These are phyloP conservation scores for Dactylellina drechsleri DNA, from an alignment of 2,329 filamentous ascomycete species.

Conservation along the genomic window DNA sequence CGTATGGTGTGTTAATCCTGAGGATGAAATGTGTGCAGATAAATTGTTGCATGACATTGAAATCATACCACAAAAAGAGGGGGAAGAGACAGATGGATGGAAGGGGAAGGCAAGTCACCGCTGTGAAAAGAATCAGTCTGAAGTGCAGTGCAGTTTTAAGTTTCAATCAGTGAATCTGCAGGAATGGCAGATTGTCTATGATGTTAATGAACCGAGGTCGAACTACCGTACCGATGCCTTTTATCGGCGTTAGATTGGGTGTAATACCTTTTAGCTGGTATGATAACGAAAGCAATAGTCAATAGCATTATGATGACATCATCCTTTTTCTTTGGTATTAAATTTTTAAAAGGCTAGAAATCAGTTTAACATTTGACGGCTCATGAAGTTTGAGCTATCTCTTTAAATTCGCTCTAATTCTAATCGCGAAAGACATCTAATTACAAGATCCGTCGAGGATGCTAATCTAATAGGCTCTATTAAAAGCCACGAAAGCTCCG, in stretches of 20 bases:
- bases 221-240: constrained; percentile 72
- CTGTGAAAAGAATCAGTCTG: constrained; percentile 77
- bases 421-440: constrained; percentile 35
- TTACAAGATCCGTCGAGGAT: constrained; percentile 34
- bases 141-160: constrained; percentile 74
- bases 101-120: constrained; percentile 74
- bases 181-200: constrained; percentile 72
- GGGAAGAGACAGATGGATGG: constrained; percentile 66
- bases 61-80: constrained; percentile 65
- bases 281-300: too few species aligned
- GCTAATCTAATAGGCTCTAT: neutral
- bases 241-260: constrained; percentile 63
- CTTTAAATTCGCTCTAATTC: constrained; percentile 26
- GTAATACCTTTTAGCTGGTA: too few species aligned
- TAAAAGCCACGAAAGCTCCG: neutral
- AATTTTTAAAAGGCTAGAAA: too few species aligned
- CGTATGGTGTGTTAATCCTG: constrained; percentile 77
- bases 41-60: constrained; percentile 80
- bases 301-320: too few species aligned
- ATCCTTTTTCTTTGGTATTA: too few species aligned
- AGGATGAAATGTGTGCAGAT: constrained; percentile 72
- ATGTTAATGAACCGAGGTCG: constrained; percentile 77
- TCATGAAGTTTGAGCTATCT: constrained; percentile 7
- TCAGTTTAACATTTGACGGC: neutral
- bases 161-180: constrained; percentile 70